Conservation (phyloP, 2,329 filamentous ascomycete genomes). For the Alternaria tenuissima region DNA sequence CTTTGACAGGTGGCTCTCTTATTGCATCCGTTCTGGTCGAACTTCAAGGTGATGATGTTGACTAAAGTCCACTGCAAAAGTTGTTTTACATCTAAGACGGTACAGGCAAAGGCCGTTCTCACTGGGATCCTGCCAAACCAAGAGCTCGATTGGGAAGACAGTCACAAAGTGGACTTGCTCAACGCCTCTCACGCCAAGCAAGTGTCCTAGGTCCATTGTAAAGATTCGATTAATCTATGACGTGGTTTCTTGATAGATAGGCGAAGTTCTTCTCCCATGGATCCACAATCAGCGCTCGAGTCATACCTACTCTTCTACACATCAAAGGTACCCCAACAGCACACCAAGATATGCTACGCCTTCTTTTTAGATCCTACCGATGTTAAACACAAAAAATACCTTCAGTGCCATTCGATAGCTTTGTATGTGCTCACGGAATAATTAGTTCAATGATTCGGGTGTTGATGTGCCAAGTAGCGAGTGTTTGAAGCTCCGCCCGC, state of each 20-base stretch:
- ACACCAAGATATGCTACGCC: background rate
- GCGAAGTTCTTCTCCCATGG: background rate
- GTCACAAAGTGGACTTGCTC: too few relatives aligned
- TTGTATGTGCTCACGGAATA: background rate
- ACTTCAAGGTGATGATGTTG: too few relatives aligned
- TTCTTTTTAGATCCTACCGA: background rate
- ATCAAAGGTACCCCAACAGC: too few relatives aligned
- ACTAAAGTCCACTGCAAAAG: too few relatives aligned
- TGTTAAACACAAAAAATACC: background rate
- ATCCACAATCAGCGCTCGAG: background rate
- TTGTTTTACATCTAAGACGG: too few relatives aligned
- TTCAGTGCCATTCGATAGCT: background rate
- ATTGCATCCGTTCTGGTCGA: too few relatives aligned
- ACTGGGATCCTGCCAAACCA: too few relatives aligned
- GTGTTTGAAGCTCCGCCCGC: constrained; percentile 11
- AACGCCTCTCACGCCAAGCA: background rate
- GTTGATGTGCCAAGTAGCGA: constrained; percentile 7
- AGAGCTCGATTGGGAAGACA: too few relatives aligned
- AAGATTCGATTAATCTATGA: background rate
- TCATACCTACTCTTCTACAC: background rate
- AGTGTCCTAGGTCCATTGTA: background rate
- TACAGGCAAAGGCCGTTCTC: too few relatives aligned
- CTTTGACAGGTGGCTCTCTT: too few relatives aligned
- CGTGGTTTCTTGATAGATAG: background rate
- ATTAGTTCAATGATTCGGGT: background rate